Conservation (phyloP, 2,329 filamentous ascomycete species). For the Colletotrichum cereale region DNA sequence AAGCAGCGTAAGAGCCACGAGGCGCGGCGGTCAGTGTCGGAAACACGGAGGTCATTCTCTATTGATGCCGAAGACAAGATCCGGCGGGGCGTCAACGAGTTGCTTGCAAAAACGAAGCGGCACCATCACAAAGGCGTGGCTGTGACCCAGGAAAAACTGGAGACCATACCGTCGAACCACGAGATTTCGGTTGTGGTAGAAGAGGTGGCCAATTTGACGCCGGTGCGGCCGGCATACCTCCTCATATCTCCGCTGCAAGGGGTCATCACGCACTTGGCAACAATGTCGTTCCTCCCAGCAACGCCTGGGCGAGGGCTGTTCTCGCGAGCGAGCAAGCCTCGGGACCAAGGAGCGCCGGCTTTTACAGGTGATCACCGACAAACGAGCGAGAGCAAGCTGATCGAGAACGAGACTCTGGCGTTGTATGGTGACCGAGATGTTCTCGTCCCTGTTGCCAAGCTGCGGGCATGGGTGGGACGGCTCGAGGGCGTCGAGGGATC, state of each 20-base stretch:
- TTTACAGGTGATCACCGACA: conserved; percentile 29
- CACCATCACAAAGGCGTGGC: conserved; percentile 41
- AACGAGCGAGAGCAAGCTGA: conserved; percentile 66
- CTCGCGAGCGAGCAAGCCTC: conserved; percentile 26
- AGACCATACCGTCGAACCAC: conserved; percentile 41
- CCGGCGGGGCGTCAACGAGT: conserved; percentile 60
- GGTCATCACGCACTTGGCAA: conserved; percentile 70
- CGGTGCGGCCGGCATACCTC: conserved; percentile 66
- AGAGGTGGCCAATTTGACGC: conserved; percentile 50
- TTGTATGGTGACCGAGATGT: conserved; percentile 82
- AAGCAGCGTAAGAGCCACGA: conserved; percentile 56
- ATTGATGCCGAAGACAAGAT: conserved; percentile 62
- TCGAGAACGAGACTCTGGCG: conserved; percentile 71
- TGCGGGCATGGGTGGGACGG: conserved; percentile 74
- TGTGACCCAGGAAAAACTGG: conserved; percentile 30
- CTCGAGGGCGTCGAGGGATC: conserved; percentile 60
- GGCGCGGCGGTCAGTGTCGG: conserved; percentile 53
- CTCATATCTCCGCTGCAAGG: conserved; percentile 77
- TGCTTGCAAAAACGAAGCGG: conserved; percentile 57
- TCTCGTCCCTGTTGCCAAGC: conserved; percentile 76
- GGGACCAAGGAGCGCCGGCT: conserved; percentile 32
- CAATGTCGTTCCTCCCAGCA: conserved; percentile 66
- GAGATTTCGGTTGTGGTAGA: conserved; percentile 48
- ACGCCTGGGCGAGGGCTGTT: conserved; percentile 40
- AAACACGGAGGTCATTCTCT: conserved; percentile 54